Evolutionary conservation across 1,284 basidiomycete genomes (phyloP).

Genomic region (Sanguinoderma infundibulare): DNA sequence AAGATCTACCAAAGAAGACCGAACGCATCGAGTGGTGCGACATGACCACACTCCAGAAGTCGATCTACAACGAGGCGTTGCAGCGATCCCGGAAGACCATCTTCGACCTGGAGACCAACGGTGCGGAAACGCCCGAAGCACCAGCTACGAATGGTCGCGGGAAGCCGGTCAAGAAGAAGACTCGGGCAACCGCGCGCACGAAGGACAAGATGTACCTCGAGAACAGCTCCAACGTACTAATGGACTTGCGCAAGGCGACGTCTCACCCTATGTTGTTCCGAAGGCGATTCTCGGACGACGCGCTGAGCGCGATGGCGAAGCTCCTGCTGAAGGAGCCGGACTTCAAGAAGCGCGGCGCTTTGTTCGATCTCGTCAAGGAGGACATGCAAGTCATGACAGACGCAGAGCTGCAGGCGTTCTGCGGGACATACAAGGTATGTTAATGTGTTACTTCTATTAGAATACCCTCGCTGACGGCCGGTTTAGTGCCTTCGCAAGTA

Average conservation of each 20-base stretch:
- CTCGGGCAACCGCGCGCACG: constrained; percentile 45
- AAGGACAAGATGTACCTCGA: constrained; percentile 77
- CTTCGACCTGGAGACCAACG: constrained; percentile 53
- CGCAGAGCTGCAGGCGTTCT: constrained; percentile 87
- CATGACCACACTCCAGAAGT: constrained; percentile 84
- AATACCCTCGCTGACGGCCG: constrained; percentile 11
- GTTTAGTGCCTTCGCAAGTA: constrained; percentile 80
- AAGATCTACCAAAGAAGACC: constrained; percentile 90
- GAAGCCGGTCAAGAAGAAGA: constrained; percentile 52
- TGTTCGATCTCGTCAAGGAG: constrained; percentile 85
- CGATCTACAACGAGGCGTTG: constrained; percentile 87
- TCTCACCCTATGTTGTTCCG: constrained; percentile 97
- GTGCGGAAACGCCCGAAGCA: constrained; percentile 41
- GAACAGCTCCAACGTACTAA: constrained; percentile 88
- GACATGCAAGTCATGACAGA: constrained; percentile 97
- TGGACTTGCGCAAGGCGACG: constrained; percentile 96
- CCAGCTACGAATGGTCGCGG: constrained; percentile 36
- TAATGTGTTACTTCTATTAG: not conserved
- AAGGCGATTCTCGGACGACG: constrained; percentile 79
- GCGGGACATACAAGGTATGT: constrained; percentile 79
- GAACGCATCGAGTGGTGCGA: constrained; percentile 95
- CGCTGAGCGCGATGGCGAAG: constrained; percentile 77
- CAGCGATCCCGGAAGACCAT: constrained; percentile 86
- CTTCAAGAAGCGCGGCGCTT: constrained; percentile 79
- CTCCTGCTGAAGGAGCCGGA: constrained; percentile 91